Base-by-base conservation (phyloP, 1,284 basidiomycete genomes). In the Ceraceosorus guamensis region DNA sequence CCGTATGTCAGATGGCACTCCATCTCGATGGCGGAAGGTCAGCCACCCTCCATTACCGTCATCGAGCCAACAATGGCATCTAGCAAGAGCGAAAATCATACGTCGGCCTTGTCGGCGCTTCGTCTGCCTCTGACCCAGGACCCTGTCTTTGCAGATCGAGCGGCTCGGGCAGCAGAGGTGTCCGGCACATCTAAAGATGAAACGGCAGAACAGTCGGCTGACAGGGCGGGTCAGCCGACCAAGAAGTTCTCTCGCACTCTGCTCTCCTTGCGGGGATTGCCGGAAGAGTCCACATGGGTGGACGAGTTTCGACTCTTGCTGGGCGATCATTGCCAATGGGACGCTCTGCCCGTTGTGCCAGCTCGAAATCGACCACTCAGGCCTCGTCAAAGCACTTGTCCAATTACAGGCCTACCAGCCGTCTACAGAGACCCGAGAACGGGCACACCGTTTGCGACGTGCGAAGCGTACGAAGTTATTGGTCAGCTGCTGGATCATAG, bases 301-400 rank as follows among this genome's bases (percentile, higher is more conserved):
- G 82, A 85, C 47, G 87, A 84, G 3, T 88, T 88, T 84, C 73
- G 80, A 10, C 84, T 85, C 1, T 79, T 91, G 77, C 88, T 91
- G 65, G 88, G 88, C 4, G 79, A 75, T 18, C 80, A 81, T 57
- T 76, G 76, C 39, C 68, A 75, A 34, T 81, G 80, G 80, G 71
- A 73, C 30, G 53, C 70, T 33, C 65, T 77, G 34, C 63, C 73
- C 18, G 69, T 77, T 18, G 76, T 79, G 2, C 77, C 78, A 0
- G 62, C 73, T 0, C 76, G 78, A 2, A 78, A 77, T 53, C 66
- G 79, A 3, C 78, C 78, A 3, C 68, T 78, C 48, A 76, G 73
- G 63, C 65, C 68, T 56, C 73, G 68, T 11, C 68, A 68, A 35
- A 73, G 74, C 3, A 65, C 74, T 18, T 81, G 80, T 59, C 79